These are phyloP conservation scores for Vitis rotundifolia DNA, from an alignment of 164 flowering plant species.

Conservation along the genomic window DNA sequence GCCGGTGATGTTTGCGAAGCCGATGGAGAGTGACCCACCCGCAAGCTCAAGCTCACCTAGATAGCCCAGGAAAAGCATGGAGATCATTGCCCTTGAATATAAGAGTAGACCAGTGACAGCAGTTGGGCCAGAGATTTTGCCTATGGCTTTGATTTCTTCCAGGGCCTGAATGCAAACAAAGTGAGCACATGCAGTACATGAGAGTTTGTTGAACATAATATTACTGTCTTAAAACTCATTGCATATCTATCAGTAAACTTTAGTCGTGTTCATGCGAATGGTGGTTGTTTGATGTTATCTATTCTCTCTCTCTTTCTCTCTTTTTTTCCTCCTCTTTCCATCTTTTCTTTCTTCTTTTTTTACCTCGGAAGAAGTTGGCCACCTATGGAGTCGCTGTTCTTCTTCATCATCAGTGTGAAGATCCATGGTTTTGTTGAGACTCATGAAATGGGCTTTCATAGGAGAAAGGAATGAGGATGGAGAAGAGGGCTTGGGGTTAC, in stretches of 20 bases:
- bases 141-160: constrained; percentile 79
- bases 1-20: constrained; percentile 93
- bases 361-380: constrained; percentile 92
- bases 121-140: constrained; percentile 83
- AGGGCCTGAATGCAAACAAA: constrained; percentile 45
- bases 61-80: constrained; percentile 88
- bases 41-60: constrained; percentile 94
- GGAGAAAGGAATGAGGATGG: constrained; percentile 42
- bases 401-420: constrained; percentile 22
- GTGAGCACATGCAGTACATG: constrained; percentile 2
- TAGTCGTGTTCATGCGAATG: not conserved
- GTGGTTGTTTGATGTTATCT: not conserved
- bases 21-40: constrained; percentile 87
- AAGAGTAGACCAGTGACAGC: constrained; percentile 68
- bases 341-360: not conserved
- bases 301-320: too few relatives aligned
- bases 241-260: not conserved
- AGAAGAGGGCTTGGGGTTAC: constrained; percentile 59
- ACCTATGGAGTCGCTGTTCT: constrained; percentile 49
- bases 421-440: constrained; percentile 38
- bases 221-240: not conserved
- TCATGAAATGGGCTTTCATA: constrained; percentile 38
- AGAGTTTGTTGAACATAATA: not conserved
- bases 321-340: too few relatives aligned
- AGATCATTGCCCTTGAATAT: constrained; percentile 89